These are phyloP conservation scores for Scleromitrula shiraiana DNA, from an alignment of 2,329 filamentous ascomycete genomes.

Conservation along the genomic window DNA sequence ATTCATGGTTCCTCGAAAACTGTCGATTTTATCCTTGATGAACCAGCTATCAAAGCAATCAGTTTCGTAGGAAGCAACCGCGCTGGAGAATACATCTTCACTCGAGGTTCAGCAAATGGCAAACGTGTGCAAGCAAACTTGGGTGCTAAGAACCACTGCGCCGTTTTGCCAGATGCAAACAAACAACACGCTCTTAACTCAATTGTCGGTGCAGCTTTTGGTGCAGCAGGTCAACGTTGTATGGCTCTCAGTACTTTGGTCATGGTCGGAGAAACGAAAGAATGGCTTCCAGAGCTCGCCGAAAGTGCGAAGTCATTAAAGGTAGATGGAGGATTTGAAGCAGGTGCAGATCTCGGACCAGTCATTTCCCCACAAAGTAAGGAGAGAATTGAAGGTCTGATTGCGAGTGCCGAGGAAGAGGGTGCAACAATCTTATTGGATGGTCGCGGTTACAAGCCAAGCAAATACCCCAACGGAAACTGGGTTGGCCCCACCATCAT, in stretches of 20 bases:
- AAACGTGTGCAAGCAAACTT: slow-evolving; percentile 86
- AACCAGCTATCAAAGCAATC: slow-evolving; percentile 77
- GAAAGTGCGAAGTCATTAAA: slow-evolving; percentile 65
- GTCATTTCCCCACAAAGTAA: slow-evolving; percentile 76
- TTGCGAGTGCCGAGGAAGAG: slow-evolving; percentile 69
- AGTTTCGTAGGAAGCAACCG: slow-evolving; percentile 83
- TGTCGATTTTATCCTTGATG: slow-evolving; percentile 80
- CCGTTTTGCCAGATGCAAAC: slow-evolving; percentile 77
- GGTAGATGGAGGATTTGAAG: slow-evolving; percentile 75
- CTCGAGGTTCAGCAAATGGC: slow-evolving; percentile 70
- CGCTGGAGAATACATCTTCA: slow-evolving; percentile 81
- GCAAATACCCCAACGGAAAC: slow-evolving; percentile 78
- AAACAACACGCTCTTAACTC: slow-evolving; percentile 85
- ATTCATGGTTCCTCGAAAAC: slow-evolving; percentile 74
- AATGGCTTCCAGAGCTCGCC: slow-evolving; percentile 72
- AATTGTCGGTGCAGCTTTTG: slow-evolving; percentile 76
- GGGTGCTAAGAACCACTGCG: slow-evolving; percentile 83
- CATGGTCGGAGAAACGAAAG: slow-evolving; percentile 76
- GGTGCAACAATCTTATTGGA: slow-evolving; percentile 78
- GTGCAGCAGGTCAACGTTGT: slow-evolving; percentile 76
- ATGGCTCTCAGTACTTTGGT: slow-evolving; percentile 81
- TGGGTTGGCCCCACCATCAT: slow-evolving; percentile 81
- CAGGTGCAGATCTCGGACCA: slow-evolving; percentile 70
- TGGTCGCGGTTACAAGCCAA: slow-evolving; percentile 64
- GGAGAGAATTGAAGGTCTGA: slow-evolving; percentile 68